These are phyloP conservation scores for Sphagnum tenellum DNA, from an alignment of 225 moss, liverwort and hornwort genomes.

Conservation along the genomic window DNA sequence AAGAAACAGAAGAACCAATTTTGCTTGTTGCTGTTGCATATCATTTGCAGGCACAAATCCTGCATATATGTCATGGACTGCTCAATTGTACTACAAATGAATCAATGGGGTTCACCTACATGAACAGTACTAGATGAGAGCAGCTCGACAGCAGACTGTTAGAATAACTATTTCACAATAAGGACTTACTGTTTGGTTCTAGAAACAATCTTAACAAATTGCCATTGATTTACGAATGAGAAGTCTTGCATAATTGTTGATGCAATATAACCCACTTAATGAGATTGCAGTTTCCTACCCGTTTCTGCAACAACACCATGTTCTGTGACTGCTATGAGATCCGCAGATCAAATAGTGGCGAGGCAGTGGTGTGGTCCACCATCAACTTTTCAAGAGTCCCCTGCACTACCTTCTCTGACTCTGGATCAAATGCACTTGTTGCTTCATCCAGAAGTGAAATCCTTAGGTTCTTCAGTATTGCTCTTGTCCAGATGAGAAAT, in stretches of 20 bases:
- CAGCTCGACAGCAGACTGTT: slow-evolving; percentile 8
- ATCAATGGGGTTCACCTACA: slow-evolving; percentile 15
- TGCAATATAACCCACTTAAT: background rate
- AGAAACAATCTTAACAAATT: too few relatives aligned
- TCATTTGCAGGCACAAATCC: background rate
- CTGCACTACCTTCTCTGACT: slow-evolving; percentile 80
- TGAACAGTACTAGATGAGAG: slow-evolving; percentile 32
- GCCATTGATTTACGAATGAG: background rate
- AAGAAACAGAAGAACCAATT: too few relatives aligned
- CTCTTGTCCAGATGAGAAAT: too few relatives aligned
- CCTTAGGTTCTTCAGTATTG: slow-evolving; percentile 59
- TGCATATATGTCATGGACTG: slow-evolving; percentile 24
- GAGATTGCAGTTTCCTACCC: slow-evolving; percentile 19
- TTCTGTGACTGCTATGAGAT: slow-evolving; percentile 84
- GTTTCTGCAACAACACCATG: slow-evolving; percentile 78
- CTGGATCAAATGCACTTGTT: slow-evolving; percentile 89
- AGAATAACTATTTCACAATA: too few relatives aligned
- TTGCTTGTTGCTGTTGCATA: too few relatives aligned
- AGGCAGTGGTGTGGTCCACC: slow-evolving; percentile 81
- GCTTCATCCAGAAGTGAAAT: slow-evolving; percentile 89
- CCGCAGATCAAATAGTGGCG: slow-evolving; percentile 79
- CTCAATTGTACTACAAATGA: slow-evolving; percentile 46
- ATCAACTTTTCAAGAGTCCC: slow-evolving; percentile 85
- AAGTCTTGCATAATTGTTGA: background rate
- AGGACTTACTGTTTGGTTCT: too few relatives aligned